phyloP scores from a whole-genome alignment of 208 protist genomes.

The Lotmaria passim region DNA sequence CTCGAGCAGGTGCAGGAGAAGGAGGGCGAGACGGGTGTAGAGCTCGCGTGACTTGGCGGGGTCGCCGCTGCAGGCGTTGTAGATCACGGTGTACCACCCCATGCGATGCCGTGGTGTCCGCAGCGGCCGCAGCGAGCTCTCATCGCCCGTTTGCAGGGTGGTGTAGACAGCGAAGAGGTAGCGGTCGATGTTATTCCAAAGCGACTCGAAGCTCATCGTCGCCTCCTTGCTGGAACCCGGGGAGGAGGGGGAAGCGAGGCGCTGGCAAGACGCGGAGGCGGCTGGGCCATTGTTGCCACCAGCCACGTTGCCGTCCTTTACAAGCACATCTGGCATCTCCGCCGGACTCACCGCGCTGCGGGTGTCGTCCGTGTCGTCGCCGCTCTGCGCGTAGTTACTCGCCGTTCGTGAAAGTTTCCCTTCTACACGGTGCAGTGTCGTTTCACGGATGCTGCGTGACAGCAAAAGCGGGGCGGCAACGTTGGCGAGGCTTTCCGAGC shows the following conservation, averaged over 20 bases:
- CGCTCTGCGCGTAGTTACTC: constrained; percentile 19
- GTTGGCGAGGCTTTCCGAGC: constrained; percentile 3
- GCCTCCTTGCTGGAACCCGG: background rate
- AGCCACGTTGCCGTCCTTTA: background rate
- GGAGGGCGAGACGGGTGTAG: constrained; percentile 54
- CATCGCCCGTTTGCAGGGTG: constrained; percentile 38
- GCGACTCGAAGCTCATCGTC: constrained; percentile 29
- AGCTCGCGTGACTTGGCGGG: constrained; percentile 59
- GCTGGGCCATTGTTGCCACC: background rate
- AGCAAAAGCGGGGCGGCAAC: constrained; percentile 27
- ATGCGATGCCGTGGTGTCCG: constrained; percentile 66
- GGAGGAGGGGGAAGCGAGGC: constrained; percentile 1
- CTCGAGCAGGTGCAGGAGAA: constrained; percentile 62
- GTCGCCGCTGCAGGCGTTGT: constrained; percentile 64
- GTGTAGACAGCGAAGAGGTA: constrained; percentile 55
- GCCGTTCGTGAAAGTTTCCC: constrained; percentile 4
- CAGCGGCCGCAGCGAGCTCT: constrained; percentile 35
- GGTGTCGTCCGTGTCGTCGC: constrained; percentile 19
- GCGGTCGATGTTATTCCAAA: constrained; percentile 48
- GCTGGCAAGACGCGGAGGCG: background rate
- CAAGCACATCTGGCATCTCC: constrained; percentile 1
- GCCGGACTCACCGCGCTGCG: background rate
- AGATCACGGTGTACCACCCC: constrained; percentile 78
- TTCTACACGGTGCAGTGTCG: constrained; percentile 8
- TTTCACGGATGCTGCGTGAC: constrained; percentile 33